Conservation (phyloP, 148 eudicot species). For the Chenopodium berlandieri region DNA sequence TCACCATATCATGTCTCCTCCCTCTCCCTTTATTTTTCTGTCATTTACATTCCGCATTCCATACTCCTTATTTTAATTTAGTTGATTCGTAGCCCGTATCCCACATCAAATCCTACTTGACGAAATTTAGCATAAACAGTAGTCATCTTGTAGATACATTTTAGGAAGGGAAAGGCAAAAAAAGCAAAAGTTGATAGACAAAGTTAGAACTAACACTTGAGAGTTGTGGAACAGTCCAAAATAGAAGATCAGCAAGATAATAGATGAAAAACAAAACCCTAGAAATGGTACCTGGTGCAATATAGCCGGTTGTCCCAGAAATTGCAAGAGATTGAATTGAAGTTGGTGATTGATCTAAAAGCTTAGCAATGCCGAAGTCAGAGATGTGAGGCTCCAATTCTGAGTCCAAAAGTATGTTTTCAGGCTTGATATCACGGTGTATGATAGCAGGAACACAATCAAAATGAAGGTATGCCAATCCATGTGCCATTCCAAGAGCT, state of each 20-base stretch:
- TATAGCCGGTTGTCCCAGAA: conserved; percentile 68
- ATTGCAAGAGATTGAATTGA: conserved; percentile 35
- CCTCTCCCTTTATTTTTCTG: too few relatives aligned
- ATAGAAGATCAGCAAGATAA: neutral
- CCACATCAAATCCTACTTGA: too few relatives aligned
- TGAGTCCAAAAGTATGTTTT: conserved; percentile 66
- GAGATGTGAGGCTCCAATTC: conserved; percentile 83
- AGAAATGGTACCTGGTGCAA: conserved; percentile 63
- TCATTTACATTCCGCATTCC: too few relatives aligned
- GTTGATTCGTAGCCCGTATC: too few relatives aligned
- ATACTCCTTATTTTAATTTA: too few relatives aligned
- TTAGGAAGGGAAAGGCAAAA: neutral
- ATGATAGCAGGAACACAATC: conserved; percentile 69
- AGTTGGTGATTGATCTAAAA: conserved; percentile 50
- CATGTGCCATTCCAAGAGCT: conserved; percentile 68
- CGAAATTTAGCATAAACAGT: too few relatives aligned
- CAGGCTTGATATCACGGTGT: conserved; percentile 74
- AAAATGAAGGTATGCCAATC: conserved; percentile 67
- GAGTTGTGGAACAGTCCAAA: neutral
- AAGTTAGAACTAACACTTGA: neutral
- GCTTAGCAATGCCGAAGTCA: conserved; percentile 80
- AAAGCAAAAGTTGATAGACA: neutral
- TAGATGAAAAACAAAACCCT: neutral
- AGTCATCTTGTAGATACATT: neutral
- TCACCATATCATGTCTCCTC: too few relatives aligned